These are phyloP conservation scores for Erigeron philadelphicus DNA, from an alignment of 140 eudicot species.

Conservation along the genomic window DNA sequence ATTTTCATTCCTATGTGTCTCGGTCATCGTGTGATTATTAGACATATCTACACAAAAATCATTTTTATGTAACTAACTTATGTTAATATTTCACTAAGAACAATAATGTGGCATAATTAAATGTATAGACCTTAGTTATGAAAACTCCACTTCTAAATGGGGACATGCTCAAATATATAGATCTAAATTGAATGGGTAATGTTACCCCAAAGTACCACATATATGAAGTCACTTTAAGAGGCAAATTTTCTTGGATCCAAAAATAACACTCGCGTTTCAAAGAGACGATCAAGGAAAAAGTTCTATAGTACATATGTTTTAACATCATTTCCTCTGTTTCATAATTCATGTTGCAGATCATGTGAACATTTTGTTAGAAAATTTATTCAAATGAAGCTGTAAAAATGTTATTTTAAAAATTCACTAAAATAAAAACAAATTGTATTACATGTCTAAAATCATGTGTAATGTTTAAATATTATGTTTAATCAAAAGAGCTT, in stretches of 20 bases:
- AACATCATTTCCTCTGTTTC: too few species aligned
- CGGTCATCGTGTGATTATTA: too few species aligned
- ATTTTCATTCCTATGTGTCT: too few species aligned
- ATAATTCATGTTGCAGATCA: background rate
- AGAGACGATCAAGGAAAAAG: too few species aligned
- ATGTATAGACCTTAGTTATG: background rate
- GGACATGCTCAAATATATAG: background rate
- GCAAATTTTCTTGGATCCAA: conserved; percentile 9
- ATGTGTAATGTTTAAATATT: background rate
- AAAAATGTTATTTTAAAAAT: too few species aligned
- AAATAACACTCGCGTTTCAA: too few species aligned
- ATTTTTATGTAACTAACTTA: too few species aligned
- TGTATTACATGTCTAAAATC: background rate
- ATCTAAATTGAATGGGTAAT: background rate
- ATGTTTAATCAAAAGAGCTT: background rate
- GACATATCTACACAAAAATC: too few species aligned
- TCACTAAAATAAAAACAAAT: too few species aligned
- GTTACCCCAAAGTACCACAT: background rate
- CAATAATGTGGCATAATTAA: background rate
- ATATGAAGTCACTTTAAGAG: conserved; percentile 1
- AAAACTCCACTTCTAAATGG: background rate
- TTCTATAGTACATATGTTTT: too few species aligned
- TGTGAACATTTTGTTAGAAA: background rate
- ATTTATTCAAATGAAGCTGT: too few species aligned
- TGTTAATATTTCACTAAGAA: too few species aligned